Conservation (phyloP, 1,284 basidiomycete species). For the Farysia itapuensis region DNA sequence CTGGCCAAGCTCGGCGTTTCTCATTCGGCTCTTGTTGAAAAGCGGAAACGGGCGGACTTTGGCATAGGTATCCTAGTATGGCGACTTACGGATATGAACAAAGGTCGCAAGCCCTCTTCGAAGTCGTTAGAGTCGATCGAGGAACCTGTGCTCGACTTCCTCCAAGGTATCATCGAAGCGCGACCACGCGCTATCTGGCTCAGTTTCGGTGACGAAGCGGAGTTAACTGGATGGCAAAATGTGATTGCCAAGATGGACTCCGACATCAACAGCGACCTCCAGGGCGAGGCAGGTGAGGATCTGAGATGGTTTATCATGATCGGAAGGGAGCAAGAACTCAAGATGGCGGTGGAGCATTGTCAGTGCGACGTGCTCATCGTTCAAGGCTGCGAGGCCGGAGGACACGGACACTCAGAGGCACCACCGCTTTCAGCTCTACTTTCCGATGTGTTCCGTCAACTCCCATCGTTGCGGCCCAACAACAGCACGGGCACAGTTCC, state of each 20-base stretch:
- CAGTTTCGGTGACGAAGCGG: slow-evolving; percentile 44
- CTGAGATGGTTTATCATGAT: slow-evolving; percentile 48
- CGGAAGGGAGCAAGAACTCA: slow-evolving; percentile 37
- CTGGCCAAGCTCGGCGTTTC: slow-evolving; percentile 11
- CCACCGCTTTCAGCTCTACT: slow-evolving; percentile 45
- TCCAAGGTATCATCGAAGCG: slow-evolving; percentile 34
- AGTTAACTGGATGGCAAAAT: slow-evolving; percentile 33
- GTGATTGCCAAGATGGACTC: slow-evolving; percentile 33
- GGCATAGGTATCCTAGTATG: slow-evolving; percentile 55
- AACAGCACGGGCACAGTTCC: slow-evolving; percentile 10
- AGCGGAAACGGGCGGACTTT: slow-evolving; percentile 23
- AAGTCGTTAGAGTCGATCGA: slow-evolving; percentile 1
- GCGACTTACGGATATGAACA: slow-evolving; percentile 40
- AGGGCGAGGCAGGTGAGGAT: slow-evolving; percentile 9
- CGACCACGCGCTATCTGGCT: slow-evolving; percentile 51
- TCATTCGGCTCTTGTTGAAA: slow-evolving; percentile 3
- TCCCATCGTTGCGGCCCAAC: slow-evolving; percentile 16
- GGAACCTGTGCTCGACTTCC: slow-evolving; percentile 14
- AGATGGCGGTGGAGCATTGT: slow-evolving; percentile 30
- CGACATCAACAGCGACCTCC: slow-evolving; percentile 16
- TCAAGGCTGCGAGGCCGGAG: slow-evolving; percentile 51
- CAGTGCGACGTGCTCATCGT: slow-evolving; percentile 49
- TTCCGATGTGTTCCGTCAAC: slow-evolving; percentile 5
- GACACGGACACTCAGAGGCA: slow-evolving; percentile 49
- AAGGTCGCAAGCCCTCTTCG: slow-evolving; percentile 14